Evolutionary conservation across 1,284 basidiomycete genomes (phyloP).

Genomic region (Blastosporella zonata): DNA sequence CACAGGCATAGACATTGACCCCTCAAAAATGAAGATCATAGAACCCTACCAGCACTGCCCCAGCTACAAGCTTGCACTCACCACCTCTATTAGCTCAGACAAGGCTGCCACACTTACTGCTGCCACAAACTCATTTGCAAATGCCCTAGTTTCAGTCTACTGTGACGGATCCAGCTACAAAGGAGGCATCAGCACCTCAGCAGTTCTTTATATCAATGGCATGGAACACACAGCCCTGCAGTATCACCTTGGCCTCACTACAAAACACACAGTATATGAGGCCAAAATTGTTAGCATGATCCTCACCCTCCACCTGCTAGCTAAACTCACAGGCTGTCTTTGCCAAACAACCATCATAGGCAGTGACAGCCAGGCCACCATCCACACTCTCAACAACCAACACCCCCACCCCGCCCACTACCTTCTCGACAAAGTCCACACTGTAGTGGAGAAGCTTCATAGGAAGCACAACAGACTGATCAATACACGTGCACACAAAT

Average conservation of each 20-base stretch:
- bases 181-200: not conserved
- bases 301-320: slow-evolving; percentile 8
- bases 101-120: not conserved
- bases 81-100: not conserved
- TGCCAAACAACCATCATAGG: not conserved
- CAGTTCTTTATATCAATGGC: slow-evolving; percentile 8
- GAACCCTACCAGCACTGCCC: not conserved
- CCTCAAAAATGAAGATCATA: not conserved
- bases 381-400: not conserved
- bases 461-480: not conserved
- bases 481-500: too few relatives aligned
- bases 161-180: not conserved
- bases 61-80: not conserved
- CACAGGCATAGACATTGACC: not conserved
- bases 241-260: slow-evolving; percentile 11
- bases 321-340: not conserved
- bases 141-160: not conserved
- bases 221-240: not conserved
- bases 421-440: slow-evolving; percentile 10
- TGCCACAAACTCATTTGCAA: not conserved
- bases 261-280: slow-evolving; percentile 17
- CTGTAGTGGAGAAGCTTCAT: slow-evolving; percentile 3
- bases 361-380: not conserved
- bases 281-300: slow-evolving; percentile 14
- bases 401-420: slow-evolving; percentile 9